Conservation (phyloP, 352 stramenopile species). For the Globisporangium perplexum region DNA sequence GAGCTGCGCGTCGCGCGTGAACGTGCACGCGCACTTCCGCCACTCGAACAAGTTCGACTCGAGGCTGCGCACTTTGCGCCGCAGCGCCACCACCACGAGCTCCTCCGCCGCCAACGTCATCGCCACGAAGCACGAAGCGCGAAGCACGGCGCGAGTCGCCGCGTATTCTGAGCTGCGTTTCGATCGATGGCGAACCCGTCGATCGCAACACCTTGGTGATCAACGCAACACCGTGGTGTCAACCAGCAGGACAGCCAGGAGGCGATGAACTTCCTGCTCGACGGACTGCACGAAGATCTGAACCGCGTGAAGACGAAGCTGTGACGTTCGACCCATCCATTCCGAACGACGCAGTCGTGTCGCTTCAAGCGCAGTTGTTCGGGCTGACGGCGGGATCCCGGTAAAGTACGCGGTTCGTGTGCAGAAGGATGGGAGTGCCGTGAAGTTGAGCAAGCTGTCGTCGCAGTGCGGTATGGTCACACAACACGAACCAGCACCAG, state of each 20-base stretch:
- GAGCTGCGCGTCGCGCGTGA: conserved; percentile 27
- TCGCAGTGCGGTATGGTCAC: too few relatives aligned
- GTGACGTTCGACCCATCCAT: conserved; percentile 89
- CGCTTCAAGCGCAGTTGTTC: conserved; percentile 62
- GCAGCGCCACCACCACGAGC: conserved; percentile 31
- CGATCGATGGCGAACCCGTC: too few relatives aligned
- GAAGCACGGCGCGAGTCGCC: too few relatives aligned
- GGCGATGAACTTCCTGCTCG: conserved; percentile 90
- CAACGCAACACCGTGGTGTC: too few relatives aligned
- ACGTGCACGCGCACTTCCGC: conserved; percentile 39
- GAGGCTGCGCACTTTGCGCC: conserved; percentile 54
- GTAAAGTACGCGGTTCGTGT: conserved; percentile 69
- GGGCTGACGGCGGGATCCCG: conserved; percentile 60
- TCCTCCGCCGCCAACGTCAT: not conserved
- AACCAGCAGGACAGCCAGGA: conserved; percentile 92
- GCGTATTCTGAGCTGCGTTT: too few relatives aligned
- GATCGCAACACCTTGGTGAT: too few relatives aligned
- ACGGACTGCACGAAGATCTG: conserved; percentile 90
- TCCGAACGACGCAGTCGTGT: conserved; percentile 48
- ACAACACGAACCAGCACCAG: too few relatives aligned
- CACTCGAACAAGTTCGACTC: conserved; percentile 67
- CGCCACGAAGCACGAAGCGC: too few relatives aligned
- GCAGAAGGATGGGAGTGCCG: conserved; percentile 45
- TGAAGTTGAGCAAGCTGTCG: conserved; percentile 46
- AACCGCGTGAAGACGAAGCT: conserved; percentile 84